Evolutionary conservation across 2,329 filamentous ascomycete species (phyloP), one percentile per base, ranked within the genome.

Genomic region (Talaromyces sp.): DNA sequence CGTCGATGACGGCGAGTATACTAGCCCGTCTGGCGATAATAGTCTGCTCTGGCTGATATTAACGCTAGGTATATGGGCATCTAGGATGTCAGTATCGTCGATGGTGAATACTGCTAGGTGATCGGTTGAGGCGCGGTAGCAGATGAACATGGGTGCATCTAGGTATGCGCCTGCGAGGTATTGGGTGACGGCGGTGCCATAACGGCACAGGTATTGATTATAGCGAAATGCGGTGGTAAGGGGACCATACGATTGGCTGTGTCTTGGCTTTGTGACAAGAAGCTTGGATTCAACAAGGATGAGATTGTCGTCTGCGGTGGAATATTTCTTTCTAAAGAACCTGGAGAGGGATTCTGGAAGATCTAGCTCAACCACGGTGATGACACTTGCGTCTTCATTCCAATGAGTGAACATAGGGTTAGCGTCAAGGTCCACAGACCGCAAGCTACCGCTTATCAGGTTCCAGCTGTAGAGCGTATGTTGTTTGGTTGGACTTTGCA

Each of bases 361-460:
- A 16, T 31, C 28, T 31, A 31, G 16, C 27, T 30, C 30, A 23
- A 53, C 18, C 12, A 53, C 50, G 8, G 27, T 31, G 16, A 53
- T 53, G 14, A 31, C 30, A n/a, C 50, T 50, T 12, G 18, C 7
- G 14, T 31, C 36, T 10, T 27, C 31, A 27, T 12, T 36, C 59
- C 52, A 61, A 42, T 53, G 33, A 18, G 31, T 56, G 14, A 56
- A 42, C 4, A 61, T 33, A 2, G 59, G 59, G 33, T 30, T 14
- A 27, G 51, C 42, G 1, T 51, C 53, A n/a, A 52, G 5, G 34
- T n/a, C 12, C 12, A 31, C 33, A 36, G 59, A 61, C 40, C 53
- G 28, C 42, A 61, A 44, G 59, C 53, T 61, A 23, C 55, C 53
- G 28, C 31, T 52, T 3, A n/a, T 42, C 10, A 61, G 55, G 47